Evolutionary conservation across 176 grass and related monocot species (phyloP).

Genomic region (Coix lacrymajobi): DNA sequence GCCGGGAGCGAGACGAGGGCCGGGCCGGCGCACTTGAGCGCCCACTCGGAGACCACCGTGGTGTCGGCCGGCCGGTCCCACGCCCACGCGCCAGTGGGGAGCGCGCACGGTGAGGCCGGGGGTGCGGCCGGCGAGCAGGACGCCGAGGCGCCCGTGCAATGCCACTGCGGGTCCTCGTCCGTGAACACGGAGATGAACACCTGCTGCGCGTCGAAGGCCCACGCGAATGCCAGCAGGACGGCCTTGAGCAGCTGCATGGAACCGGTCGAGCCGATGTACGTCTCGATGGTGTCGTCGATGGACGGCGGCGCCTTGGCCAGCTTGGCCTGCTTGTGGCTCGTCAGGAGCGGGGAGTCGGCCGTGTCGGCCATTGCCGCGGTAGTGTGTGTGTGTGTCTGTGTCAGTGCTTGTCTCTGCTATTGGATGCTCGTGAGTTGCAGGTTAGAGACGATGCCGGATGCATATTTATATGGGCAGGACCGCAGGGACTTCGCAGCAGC

Average conservation of each 20-base stretch:
- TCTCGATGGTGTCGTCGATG: slow-evolving; percentile 69
- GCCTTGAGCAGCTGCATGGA: slow-evolving; percentile 53
- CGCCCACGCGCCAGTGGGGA: slow-evolving; percentile 43
- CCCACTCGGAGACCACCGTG: slow-evolving; percentile 76
- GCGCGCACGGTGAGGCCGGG: slow-evolving; percentile 43
- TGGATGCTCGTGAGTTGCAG: not conserved
- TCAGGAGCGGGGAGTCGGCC: slow-evolving; percentile 43
- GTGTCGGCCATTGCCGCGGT: slow-evolving; percentile 20
- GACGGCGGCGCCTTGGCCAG: slow-evolving; percentile 18
- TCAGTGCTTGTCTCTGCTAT: not conserved
- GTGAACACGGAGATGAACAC: slow-evolving; percentile 93
- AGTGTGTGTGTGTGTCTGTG: not conserved
- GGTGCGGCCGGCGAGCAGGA: slow-evolving; percentile 31
- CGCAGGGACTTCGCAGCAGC: not conserved
- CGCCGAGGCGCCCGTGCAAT: slow-evolving; percentile 34
- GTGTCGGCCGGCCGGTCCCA: slow-evolving; percentile 50
- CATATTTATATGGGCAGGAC: slow-evolving; percentile 8
- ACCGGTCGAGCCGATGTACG: slow-evolving; percentile 47
- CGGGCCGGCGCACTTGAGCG: slow-evolving; percentile 60
- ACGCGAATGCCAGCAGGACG: slow-evolving; percentile 55
- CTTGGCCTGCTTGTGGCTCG: slow-evolving; percentile 8
- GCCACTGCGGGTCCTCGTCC: slow-evolving; percentile 74
- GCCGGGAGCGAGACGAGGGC: slow-evolving; percentile 68
- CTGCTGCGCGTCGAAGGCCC: slow-evolving; percentile 94
- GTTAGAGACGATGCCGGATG: not conserved